Percentiles rank a stretch among this genome's conserved stretches.
phyloP scores from a whole-genome alignment of 78 protist species.

The Dictyostelium intermedium region DNA sequence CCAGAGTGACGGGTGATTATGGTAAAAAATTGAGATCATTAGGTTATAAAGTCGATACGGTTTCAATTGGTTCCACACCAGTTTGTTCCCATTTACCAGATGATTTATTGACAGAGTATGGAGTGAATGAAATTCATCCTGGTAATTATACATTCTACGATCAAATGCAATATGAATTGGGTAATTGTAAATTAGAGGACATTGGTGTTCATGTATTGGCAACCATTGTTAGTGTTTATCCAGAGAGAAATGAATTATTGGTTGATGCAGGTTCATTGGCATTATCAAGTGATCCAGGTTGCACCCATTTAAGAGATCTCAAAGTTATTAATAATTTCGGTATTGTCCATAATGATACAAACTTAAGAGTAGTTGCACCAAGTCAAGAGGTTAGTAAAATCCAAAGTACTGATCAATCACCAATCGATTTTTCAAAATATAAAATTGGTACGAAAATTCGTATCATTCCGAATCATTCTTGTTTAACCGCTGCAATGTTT shows the following conservation, averaged over 20 bases:
- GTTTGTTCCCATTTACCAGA: slow-evolving; percentile 55
- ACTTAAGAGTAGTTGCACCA: slow-evolving; percentile 41
- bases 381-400: slow-evolving; percentile 68
- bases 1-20: slow-evolving; percentile 43
- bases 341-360: slow-evolving; percentile 1
- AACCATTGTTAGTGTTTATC: slow-evolving; percentile 31
- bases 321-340: slow-evolving; percentile 18
- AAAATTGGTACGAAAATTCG: slow-evolving; percentile 24
- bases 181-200: slow-evolving; percentile 37
- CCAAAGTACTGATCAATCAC: background rate
- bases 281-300: slow-evolving; percentile 67
- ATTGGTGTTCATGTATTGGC: slow-evolving; percentile 51
- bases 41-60: slow-evolving; percentile 24
- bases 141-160: slow-evolving; percentile 73
- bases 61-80: slow-evolving; percentile 64
- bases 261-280: slow-evolving; percentile 67
- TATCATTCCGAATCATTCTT: slow-evolving; percentile 66
- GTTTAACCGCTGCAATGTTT: slow-evolving; percentile 77
- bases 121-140: slow-evolving; percentile 72
- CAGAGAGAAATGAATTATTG: slow-evolving; percentile 63
- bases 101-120: background rate
- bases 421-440: slow-evolving; percentile 18
- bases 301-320: slow-evolving; percentile 28
- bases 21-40: background rate
- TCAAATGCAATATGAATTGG: slow-evolving; percentile 56